phyloP scores from a whole-genome alignment of 768 basidiomycete species.

The Jaapia argillacea region DNA sequence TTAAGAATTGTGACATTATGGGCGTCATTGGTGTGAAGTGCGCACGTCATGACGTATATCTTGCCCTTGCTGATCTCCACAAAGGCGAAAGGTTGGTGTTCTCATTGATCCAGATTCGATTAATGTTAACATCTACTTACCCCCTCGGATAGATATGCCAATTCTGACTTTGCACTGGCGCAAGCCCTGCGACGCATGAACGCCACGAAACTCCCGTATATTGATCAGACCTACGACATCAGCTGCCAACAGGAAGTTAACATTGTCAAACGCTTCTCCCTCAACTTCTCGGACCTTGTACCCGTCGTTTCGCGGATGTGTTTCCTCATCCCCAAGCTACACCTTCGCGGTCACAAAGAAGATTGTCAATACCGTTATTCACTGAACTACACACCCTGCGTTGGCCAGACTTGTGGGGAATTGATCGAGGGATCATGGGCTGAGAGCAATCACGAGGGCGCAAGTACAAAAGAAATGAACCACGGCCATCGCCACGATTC shows the following conservation, averaged over 20 bases:
- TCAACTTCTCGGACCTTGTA: background rate
- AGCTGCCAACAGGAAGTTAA: slow-evolving; percentile 14
- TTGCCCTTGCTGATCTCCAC: slow-evolving; percentile 17
- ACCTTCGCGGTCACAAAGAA: background rate
- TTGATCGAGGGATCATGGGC: slow-evolving; percentile 17
- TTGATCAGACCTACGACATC: slow-evolving; percentile 13
- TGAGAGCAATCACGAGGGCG: slow-evolving; percentile 9
- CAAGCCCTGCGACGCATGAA: slow-evolving; percentile 7
- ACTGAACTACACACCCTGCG: background rate
- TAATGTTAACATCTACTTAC: background rate
- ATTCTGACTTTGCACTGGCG: slow-evolving; percentile 13
- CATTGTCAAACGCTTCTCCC: slow-evolving; percentile 8
- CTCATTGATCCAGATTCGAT: background rate
- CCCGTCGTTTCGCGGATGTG: background rate
- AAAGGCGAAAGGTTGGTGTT: slow-evolving; percentile 16
- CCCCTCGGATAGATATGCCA: slow-evolving; percentile 12
- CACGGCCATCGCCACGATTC: slow-evolving; percentile 10
- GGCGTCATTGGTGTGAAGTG: slow-evolving; percentile 8
- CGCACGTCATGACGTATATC: slow-evolving; percentile 7
- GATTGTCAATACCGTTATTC: background rate
- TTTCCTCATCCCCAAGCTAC: background rate
- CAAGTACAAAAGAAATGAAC: slow-evolving; percentile 12
- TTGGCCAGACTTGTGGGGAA: slow-evolving; percentile 18
- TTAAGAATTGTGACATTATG: slow-evolving; percentile 1
- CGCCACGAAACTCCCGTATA: too few relatives aligned